Percentiles rank a stretch among this genome's conserved stretches.
phyloP scores from a whole-genome alignment of 1,139 yeast genomes.

The Yamadazyma sp. region DNA sequence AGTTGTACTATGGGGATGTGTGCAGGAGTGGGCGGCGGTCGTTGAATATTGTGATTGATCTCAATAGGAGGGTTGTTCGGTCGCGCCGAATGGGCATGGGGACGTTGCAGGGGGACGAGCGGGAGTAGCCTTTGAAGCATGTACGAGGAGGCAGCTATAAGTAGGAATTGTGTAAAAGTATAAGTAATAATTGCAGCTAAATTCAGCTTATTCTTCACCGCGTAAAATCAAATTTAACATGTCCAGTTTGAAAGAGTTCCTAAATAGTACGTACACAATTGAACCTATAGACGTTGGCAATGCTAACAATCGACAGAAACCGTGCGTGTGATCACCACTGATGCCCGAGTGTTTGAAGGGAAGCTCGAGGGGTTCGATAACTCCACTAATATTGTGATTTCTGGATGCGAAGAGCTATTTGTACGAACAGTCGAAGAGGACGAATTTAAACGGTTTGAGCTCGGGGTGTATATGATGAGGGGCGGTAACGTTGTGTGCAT shows the following conservation, averaged over 20 bases:
- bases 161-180: no score
- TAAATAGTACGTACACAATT: constrained; percentile 37
- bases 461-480: constrained; percentile 70
- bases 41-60: constrained; percentile 8
- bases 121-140: not conserved
- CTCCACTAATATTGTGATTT: constrained; percentile 69
- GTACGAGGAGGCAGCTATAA: no score
- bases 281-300: not conserved
- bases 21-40: constrained; percentile 6
- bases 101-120: not conserved
- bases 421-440: constrained; percentile 47
- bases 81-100: not conserved
- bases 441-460: constrained; percentile 40
- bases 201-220: no score
- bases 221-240: no score
- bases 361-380: constrained; percentile 79
- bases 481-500: constrained; percentile 82
- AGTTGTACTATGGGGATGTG: constrained; percentile 55
- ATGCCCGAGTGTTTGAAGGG: constrained; percentile 75
- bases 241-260: constrained; percentile 40
- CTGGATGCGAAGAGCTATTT: constrained; percentile 57
- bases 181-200: not conserved
- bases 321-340: constrained; percentile 79
- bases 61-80: constrained; percentile 1
- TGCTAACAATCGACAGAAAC: constrained; percentile 43